Percentiles rank a stretch among this genome's conserved stretches.
phyloP scores from a whole-genome alignment of 768 basidiomycete species.

The Daedaleopsis sinensis region DNA sequence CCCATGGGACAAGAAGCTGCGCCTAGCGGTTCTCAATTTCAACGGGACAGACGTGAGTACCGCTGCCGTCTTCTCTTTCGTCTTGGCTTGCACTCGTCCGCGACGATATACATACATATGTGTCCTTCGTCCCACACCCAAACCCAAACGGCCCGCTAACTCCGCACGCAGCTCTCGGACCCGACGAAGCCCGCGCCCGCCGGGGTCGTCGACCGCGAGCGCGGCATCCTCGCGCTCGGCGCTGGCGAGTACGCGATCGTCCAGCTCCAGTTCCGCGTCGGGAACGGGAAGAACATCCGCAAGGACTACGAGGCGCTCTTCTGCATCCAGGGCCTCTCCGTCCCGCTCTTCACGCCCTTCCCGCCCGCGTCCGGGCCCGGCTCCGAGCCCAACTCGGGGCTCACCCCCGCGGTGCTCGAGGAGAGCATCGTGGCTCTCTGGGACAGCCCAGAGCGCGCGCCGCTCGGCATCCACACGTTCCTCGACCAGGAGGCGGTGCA shows the following conservation, averaged over 20 bases:
- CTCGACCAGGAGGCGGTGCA: background rate
- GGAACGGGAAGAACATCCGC: conserved; percentile 4
- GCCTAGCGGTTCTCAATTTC: background rate
- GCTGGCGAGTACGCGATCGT: conserved; percentile 9
- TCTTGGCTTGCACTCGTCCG: no score
- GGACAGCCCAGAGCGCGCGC: background rate
- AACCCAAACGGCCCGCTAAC: no score
- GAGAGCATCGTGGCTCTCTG: background rate
- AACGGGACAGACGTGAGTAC: conserved; percentile 4
- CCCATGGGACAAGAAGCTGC: conserved; percentile 7
- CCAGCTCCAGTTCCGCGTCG: conserved; percentile 12
- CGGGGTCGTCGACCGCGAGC: background rate
- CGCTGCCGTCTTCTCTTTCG: background rate
- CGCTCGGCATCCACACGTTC: background rate
- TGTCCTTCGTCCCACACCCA: no score
- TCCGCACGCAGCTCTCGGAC: background rate
- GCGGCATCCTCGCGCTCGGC: conserved; percentile 2
- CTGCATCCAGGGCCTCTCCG: background rate
- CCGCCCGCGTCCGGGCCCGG: no score
- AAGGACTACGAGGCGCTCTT: conserved; percentile 11
- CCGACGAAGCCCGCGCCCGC: background rate
- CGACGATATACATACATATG: background rate
- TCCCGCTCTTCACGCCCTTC: conserved; percentile 2
- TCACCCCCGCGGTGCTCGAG: background rate
- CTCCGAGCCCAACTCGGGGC: no score